phyloP scores from a whole-genome alignment of 2,329 filamentous ascomycete species.

The Trichoderma semiorbis region DNA sequence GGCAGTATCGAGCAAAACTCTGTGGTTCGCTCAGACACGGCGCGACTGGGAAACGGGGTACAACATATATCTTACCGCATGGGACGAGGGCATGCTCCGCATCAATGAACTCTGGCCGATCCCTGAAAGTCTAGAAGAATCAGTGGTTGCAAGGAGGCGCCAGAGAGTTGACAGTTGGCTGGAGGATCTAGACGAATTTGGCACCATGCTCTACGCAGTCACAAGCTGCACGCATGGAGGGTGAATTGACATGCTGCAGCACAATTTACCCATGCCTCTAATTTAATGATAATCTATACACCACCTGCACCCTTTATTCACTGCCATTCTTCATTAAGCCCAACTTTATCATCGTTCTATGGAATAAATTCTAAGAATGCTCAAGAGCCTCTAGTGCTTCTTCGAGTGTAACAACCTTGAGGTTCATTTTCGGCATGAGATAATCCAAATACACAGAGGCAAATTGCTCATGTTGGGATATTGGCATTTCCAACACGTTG shows the following conservation, averaged over 20 bases:
- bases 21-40: slow-evolving; percentile 42
- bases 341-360: not conserved
- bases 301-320: not conserved
- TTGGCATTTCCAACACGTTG: slow-evolving; percentile 29
- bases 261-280: not conserved
- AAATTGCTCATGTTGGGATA: not conserved
- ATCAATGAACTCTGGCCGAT: slow-evolving; percentile 52
- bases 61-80: slow-evolving; percentile 40
- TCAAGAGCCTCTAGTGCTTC: slow-evolving; percentile 8
- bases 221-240: slow-evolving; percentile 43
- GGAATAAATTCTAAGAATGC: not conserved
- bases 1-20: slow-evolving; percentile 37
- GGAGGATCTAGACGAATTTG: slow-evolving; percentile 49
- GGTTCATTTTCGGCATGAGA: slow-evolving; percentile 17
- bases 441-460: not conserved
- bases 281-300: not conserved
- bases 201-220: slow-evolving; percentile 50
- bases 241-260: slow-evolving; percentile 10
- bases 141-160: slow-evolving; percentile 30
- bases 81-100: slow-evolving; percentile 38
- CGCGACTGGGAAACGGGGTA: slow-evolving; percentile 43
- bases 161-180: slow-evolving; percentile 48
- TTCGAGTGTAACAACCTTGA: slow-evolving; percentile 4
- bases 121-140: slow-evolving; percentile 30
- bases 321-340: too few relatives aligned